Base-by-base conservation (phyloP, 805 yeast genomes). In the Metschnikowia cerradonensis region DNA sequence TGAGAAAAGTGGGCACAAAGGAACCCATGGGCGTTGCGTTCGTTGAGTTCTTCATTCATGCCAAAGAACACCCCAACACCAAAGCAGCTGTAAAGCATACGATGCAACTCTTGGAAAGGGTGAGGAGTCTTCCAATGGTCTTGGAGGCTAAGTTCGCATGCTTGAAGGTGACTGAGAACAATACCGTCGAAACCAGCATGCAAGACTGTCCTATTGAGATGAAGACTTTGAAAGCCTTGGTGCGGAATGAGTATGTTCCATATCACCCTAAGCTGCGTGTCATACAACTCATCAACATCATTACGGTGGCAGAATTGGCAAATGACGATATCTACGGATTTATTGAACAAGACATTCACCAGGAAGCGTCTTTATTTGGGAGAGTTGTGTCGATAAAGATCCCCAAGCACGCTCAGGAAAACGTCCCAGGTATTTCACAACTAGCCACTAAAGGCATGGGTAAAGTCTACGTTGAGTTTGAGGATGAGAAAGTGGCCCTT, bases 381-480 rank as follows among this genome's bases (percentile, higher is more conserved):
- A 67, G 64, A 2, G 79, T 87, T 4, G 68, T 67, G 14, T 72
- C 78, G 3, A 67, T 88, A 1, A 76, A 75, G 50, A 79, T 90
- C 15, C 90, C 94, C 0, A 74, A 77, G 56, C 90, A 84, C 0
- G 82, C 60, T 53, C 77, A 62, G 75, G 80, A 60, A 59, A 76
- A 56, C 70, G 75, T 62, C 49, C 79, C 67, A 50, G 77, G 69
- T 44, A 52, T 71, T 34, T 63, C 61, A 37, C 72, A 68, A 46
- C 67, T 68, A 44, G 59, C 68, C 3, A 71, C 73, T 35, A 75
- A 85, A 2, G 88, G 87, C 5, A 75, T 84, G 44, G 96, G 97
- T 0, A 84, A 81, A 54, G 75, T 90, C 0, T 90, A 76, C 64
- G 80, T 88, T 20, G 81, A 84, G 64, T 90, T 86, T 66, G 75